Percentiles rank a stretch among this genome's conserved stretches.
phyloP scores from a whole-genome alignment of 2,329 filamentous ascomycete genomes.

The Exophiala viscosa region DNA sequence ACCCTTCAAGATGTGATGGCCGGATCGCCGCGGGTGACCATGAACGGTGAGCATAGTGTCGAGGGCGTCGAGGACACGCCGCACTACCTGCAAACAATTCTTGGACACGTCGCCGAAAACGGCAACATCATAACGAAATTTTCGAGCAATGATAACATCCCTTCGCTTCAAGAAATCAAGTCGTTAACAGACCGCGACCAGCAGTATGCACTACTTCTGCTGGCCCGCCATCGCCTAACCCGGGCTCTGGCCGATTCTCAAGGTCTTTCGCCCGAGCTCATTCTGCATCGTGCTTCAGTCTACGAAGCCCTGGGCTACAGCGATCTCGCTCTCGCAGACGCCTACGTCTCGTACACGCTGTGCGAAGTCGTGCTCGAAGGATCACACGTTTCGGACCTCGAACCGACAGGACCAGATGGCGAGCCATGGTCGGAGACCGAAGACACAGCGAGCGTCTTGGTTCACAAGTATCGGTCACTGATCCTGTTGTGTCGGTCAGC shows the following conservation, averaged over 20 bases:
- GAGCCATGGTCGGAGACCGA: conserved; percentile 10
- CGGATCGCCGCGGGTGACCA: not conserved
- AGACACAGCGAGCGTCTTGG: conserved; percentile 25
- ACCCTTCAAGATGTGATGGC: not conserved
- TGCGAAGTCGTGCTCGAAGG: conserved; percentile 58
- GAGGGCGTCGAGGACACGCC: not conserved
- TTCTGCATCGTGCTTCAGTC: conserved; percentile 58
- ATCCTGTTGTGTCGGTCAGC: conserved; percentile 18
- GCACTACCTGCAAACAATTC: conserved; percentile 3
- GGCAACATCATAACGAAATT: not conserved
- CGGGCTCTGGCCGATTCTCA: conserved; percentile 9
- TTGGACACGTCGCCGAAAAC: conserved; percentile 4
- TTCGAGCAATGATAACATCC: not conserved
- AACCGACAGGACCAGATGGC: conserved; percentile 47
- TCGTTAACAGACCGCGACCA: conserved; percentile 1
- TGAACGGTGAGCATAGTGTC: not conserved
- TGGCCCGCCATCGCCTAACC: conserved; percentile 20
- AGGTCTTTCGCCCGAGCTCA: conserved; percentile 17
- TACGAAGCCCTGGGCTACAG: conserved; percentile 77
- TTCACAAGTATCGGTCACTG: conserved; percentile 15
- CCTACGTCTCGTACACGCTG: conserved; percentile 83
- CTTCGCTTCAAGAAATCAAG: conserved; percentile 10
- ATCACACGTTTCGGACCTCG: conserved; percentile 76
- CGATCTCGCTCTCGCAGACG: conserved; percentile 84
- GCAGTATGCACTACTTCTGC: conserved; percentile 15